phyloP scores from a whole-genome alignment of 306 rosid species.

The Malus asiatica region DNA sequence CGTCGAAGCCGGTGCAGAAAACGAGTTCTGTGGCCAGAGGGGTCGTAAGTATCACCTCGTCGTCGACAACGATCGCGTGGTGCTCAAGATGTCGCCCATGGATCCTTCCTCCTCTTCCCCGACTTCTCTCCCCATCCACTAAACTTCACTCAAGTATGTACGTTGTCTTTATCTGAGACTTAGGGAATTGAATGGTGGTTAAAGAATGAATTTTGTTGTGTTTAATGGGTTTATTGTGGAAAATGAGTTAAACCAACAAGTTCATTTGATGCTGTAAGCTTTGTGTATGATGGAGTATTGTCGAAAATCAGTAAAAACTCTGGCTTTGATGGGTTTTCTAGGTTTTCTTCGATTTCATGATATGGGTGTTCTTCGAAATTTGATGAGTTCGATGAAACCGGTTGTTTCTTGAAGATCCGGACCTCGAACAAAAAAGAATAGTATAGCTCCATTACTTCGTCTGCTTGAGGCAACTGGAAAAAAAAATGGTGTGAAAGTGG shows the following conservation, averaged over 20 bases:
- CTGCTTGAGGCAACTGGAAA: slow-evolving; percentile 23
- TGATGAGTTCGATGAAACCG: slow-evolving; percentile 13
- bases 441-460: slow-evolving; percentile 38
- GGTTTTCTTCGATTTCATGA: slow-evolving; percentile 9
- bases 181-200: neutral
- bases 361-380: slow-evolving; percentile 23
- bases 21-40: slow-evolving; percentile 41
- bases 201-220: neutral
- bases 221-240: neutral
- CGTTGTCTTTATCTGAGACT: neutral
- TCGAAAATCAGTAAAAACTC: neutral
- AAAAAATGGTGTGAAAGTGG: neutral
- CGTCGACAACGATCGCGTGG: slow-evolving; percentile 77
- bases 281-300: neutral
- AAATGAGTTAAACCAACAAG: neutral
- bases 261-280: neutral
- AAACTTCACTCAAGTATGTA: slow-evolving; percentile 51
- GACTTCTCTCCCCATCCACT: slow-evolving; percentile 31
- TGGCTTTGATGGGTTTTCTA: slow-evolving; percentile 19
- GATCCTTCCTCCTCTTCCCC: slow-evolving; percentile 70
- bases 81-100: slow-evolving; percentile 89
- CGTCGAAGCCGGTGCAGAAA: slow-evolving; percentile 65
- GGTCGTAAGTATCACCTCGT: slow-evolving; percentile 82
- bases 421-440: slow-evolving; percentile 58
- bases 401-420: slow-evolving; percentile 22